Evolutionary conservation across 345 rosid genomes (phyloP).

Genomic region (Firmiana major): DNA sequence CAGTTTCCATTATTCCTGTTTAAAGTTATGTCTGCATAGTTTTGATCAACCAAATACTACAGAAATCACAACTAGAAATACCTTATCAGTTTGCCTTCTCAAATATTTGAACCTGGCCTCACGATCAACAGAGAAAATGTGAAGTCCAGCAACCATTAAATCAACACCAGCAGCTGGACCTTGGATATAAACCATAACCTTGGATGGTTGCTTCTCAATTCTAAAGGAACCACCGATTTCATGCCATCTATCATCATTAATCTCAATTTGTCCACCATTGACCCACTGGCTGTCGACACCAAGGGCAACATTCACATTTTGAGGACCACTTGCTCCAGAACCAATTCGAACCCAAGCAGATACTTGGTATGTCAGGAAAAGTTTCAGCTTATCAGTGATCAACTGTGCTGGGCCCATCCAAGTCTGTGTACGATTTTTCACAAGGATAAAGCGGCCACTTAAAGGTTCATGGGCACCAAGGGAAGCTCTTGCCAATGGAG

Average conservation of each 20-base stretch:
- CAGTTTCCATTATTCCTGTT: background rate
- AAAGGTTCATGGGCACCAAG: conserved; percentile 62
- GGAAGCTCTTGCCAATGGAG: conserved; percentile 80
- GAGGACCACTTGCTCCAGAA: conserved; percentile 51
- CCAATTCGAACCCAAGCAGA: conserved; percentile 87
- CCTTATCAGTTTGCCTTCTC: conserved; percentile 67
- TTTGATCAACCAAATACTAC: conserved; percentile 6
- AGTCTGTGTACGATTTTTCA: conserved; percentile 70
- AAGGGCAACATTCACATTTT: conserved; percentile 81
- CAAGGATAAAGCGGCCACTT: conserved; percentile 71
- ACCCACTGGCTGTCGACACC: conserved; percentile 87
- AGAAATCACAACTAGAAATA: conserved; percentile 21
- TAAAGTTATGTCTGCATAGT: background rate
- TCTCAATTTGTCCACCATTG: conserved; percentile 87
- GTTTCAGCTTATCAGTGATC: conserved; percentile 70
- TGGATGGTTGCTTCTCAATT: conserved; percentile 77
- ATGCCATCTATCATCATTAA: conserved; percentile 72
- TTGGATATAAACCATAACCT: conserved; percentile 78
- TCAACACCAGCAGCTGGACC: conserved; percentile 82
- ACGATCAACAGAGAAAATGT: conserved; percentile 71
- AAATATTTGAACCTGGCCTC: conserved; percentile 56
- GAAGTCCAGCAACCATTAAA: conserved; percentile 79
- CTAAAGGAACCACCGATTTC: conserved; percentile 90
- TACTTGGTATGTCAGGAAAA: conserved; percentile 82
- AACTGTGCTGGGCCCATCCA: conserved; percentile 99